Conservation (phyloP, 2,329 filamentous ascomycete genomes). For the Diplocarpon mali region DNA sequence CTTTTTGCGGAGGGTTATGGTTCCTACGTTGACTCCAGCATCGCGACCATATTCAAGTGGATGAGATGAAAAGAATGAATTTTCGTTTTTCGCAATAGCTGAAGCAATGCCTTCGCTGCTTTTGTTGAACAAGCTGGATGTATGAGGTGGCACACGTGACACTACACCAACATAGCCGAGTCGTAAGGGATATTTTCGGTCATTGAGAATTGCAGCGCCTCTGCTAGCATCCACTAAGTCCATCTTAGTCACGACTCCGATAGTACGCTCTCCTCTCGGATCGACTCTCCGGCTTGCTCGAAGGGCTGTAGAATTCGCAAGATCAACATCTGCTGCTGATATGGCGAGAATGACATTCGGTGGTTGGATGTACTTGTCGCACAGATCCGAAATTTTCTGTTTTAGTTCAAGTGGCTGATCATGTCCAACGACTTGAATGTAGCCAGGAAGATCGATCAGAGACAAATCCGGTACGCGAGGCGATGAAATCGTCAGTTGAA, state of each 20-base stretch:
- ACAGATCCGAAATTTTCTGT: conserved; percentile 89
- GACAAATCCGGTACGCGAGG: conserved; percentile 92
- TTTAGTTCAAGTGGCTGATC: conserved; percentile 88
- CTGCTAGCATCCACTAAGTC: conserved; percentile 81
- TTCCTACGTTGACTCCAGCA: conserved; percentile 67
- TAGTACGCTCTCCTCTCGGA: conserved; percentile 87
- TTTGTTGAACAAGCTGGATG: conserved; percentile 68
- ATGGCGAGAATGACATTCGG: conserved; percentile 97
- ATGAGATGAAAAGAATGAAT: conserved; percentile 75
- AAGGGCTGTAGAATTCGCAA: conserved; percentile 90
- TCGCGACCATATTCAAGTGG: conserved; percentile 67
- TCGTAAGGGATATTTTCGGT: conserved; percentile 89
- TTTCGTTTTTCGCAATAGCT: conserved; percentile 80
- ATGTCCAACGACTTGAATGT: conserved; percentile 88
- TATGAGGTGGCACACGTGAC: conserved; percentile 56
- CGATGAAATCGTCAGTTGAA: conserved; percentile 90
- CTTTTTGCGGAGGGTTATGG: conserved; percentile 80
- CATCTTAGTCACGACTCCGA: conserved; percentile 99
- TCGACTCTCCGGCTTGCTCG: conserved; percentile 85
- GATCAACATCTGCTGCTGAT: conserved; percentile 91
- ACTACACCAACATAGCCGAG: conserved; percentile 95
- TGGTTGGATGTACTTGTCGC: conserved; percentile 94
- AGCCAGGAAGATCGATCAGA: conserved; percentile 90
- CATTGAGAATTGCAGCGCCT: conserved; percentile 67
- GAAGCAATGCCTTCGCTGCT: conserved; percentile 68